phyloP scores from a whole-genome alignment of 2,329 filamentous ascomycete genomes.

The Arthroderma sp. region DNA sequence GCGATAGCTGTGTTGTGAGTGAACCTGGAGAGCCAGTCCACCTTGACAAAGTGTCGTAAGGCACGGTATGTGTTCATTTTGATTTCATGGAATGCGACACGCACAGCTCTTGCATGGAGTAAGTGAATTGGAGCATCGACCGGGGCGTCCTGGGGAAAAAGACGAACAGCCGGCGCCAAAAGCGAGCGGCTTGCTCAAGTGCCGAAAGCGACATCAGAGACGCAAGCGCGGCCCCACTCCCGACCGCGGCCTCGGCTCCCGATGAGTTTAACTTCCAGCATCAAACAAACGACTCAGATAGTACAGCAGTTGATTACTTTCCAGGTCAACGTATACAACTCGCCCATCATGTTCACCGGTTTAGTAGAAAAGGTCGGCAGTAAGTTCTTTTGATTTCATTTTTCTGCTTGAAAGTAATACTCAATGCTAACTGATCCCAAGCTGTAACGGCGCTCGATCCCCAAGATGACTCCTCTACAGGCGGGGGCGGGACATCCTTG shows the following conservation, averaged over 20 bases:
- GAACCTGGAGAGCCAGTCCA: background rate
- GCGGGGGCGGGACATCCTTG: slow-evolving; percentile 73
- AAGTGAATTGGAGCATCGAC: background rate
- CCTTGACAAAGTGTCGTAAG: background rate
- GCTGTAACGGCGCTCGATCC: slow-evolving; percentile 71
- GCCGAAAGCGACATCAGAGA: background rate
- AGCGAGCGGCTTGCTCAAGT: background rate
- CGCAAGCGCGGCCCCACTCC: background rate
- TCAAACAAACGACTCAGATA: no score
- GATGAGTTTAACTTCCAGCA: background rate
- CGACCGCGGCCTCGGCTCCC: slow-evolving; percentile 4
- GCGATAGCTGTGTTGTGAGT: background rate
- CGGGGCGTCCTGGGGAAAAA: background rate
- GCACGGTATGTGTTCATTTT: slow-evolving; percentile 9
- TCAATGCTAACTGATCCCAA: slow-evolving; percentile 9
- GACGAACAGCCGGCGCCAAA: background rate
- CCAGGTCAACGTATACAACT: background rate
- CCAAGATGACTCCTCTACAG: slow-evolving; percentile 59
- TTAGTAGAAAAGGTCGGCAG: slow-evolving; percentile 88
- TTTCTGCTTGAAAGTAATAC: background rate
- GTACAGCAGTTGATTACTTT: background rate
- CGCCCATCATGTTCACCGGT: slow-evolving; percentile 75
- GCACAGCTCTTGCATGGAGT: background rate
- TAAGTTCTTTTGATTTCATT: slow-evolving; percentile 37
- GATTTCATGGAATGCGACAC: background rate